phyloP scores from a whole-genome alignment of 371 early-diverging fungal species.

The Circinella umbellata region DNA sequence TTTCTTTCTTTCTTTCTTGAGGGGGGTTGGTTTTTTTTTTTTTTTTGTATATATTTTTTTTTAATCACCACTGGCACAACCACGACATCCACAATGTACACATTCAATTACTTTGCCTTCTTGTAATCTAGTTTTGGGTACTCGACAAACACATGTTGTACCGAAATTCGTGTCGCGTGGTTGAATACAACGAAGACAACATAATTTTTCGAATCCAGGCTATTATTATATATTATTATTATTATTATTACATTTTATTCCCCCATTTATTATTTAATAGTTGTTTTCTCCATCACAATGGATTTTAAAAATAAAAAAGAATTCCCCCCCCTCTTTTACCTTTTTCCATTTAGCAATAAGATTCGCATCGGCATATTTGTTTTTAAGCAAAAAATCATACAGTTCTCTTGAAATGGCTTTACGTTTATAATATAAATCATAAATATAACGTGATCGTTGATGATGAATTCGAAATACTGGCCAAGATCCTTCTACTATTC shows the following conservation, averaged over 20 bases:
- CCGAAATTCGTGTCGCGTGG: constrained; percentile 97
- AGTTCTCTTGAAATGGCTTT: constrained; percentile 91
- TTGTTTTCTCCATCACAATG: too few relatives aligned
- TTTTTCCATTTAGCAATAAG: constrained; percentile 99
- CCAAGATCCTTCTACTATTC: constrained; percentile 94
- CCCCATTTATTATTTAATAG: too few relatives aligned
- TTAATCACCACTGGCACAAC: constrained; percentile 68
- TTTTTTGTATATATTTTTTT: background rate
- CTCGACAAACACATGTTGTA: constrained; percentile 98
- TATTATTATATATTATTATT: constrained; percentile 28
- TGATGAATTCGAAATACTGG: constrained; percentile 97
- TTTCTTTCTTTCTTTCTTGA: too few relatives aligned
- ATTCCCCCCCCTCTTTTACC: constrained; percentile 46
- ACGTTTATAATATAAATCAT: constrained; percentile 93
- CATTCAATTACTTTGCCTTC: constrained; percentile 93
- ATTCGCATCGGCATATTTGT: constrained; percentile 92
- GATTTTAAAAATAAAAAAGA: background rate
- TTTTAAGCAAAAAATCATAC: constrained; percentile 91
- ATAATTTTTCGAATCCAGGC: constrained; percentile 97
- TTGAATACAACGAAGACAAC: constrained; percentile 97
- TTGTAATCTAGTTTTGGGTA: constrained; percentile 90
- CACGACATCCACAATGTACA: constrained; percentile 92
- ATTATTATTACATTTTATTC: background rate
- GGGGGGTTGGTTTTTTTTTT: background rate
- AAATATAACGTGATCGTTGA: constrained; percentile 95